Evolutionary conservation across 73 alveolate genomes (phyloP).

Genomic region (Urostyla sp.): DNA sequence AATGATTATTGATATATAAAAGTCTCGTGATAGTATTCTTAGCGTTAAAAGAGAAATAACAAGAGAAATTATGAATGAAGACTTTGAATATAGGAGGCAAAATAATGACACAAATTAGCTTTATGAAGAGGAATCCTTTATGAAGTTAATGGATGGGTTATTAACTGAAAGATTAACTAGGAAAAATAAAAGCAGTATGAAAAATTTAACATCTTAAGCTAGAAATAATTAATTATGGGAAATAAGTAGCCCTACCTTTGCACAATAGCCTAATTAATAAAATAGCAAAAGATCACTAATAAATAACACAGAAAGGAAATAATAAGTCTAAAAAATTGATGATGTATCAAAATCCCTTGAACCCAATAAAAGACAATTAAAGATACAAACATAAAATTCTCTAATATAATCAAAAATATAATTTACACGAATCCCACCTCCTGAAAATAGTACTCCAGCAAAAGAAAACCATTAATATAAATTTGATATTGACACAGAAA

Average conservation of each 20-base stretch:
- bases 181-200: neutral
- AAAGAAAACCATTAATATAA: neutral
- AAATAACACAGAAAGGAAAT: neutral
- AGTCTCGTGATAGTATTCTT: neutral
- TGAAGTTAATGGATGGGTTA: slow-evolving; percentile 29
- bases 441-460: neutral
- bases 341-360: neutral
- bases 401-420: neutral
- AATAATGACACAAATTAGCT: neutral
- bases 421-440: neutral
- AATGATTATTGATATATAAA: neutral
- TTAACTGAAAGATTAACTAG: slow-evolving; percentile 24
- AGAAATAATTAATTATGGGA: neutral
- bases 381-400: neutral
- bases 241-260: neutral
- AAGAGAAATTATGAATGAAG: neutral
- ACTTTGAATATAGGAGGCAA: neutral
- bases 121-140: slow-evolving; percentile 9
- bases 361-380: neutral
- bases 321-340: neutral
- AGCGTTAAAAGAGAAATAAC: too few relatives aligned
- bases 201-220: neutral
- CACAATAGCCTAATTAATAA: neutral
- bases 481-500: slow-evolving; percentile 21
- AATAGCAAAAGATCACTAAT: neutral